Evolutionary conservation across 306 rosid species (phyloP).

Genomic region (Astragalus membranaceus): DNA sequence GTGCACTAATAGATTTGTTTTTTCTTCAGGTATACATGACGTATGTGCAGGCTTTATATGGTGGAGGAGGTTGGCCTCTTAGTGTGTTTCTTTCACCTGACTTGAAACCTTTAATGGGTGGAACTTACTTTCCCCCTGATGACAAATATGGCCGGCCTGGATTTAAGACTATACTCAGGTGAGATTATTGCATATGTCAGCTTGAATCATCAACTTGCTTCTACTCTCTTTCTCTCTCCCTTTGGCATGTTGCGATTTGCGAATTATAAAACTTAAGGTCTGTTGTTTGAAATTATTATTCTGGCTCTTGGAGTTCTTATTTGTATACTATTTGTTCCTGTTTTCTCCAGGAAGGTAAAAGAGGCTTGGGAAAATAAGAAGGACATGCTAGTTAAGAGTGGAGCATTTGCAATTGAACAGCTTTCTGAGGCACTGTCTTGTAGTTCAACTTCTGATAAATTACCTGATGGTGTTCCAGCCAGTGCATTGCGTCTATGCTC

Average conservation of each 20-base stretch:
- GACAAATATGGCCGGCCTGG: conserved; percentile 90
- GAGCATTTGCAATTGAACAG: conserved; percentile 77
- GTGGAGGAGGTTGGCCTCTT: conserved; percentile 99
- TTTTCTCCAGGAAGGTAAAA: conserved; percentile 69
- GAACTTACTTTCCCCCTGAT: conserved; percentile 91
- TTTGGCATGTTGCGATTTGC: too few species aligned
- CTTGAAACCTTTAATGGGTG: conserved; percentile 96
- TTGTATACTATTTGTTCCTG: conserved; percentile 8
- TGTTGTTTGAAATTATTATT: background rate
- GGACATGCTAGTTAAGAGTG: conserved; percentile 81
- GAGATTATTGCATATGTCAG: conserved; percentile 24
- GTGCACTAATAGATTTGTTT: background rate
- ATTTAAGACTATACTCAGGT: conserved; percentile 82
- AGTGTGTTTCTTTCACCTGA: conserved; percentile 87
- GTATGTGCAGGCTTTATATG: conserved; percentile 90
- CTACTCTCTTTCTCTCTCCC: background rate
- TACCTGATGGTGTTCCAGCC: conserved; percentile 61
- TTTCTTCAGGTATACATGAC: conserved; percentile 86
- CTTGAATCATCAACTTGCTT: conserved; percentile 14
- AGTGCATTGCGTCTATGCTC: conserved; percentile 59
- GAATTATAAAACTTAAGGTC: background rate
- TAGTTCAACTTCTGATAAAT: conserved; percentile 55
- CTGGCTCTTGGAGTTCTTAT: conserved; percentile 2
- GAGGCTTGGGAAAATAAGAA: conserved; percentile 75
- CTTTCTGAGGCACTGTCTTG: conserved; percentile 73